Evolutionary conservation across 2,329 filamentous ascomycete species (phyloP), one percentile per base, ranked within the genome.

Genomic region (Exserohilum rostratum): DNA sequence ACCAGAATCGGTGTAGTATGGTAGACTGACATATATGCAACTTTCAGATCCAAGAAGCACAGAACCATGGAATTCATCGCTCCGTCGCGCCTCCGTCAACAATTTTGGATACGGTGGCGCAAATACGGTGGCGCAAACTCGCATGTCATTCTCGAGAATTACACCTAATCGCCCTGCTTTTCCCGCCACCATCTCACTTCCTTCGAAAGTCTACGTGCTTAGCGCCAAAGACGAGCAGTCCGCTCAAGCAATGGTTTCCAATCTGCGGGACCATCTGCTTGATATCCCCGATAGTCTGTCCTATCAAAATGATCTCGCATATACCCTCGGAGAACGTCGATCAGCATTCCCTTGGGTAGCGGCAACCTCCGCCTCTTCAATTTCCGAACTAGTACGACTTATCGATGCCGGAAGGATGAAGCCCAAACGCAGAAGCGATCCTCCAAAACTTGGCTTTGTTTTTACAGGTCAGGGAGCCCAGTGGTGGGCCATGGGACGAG

Each of bases 61-160:
- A 12, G 38, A 43, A n/a, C 39, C 12, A 3, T 25, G 39, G 39
- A 42, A 25, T 17, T 13, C 37, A 27, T 22, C 18, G 6, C 20
- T 42, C 6, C 40, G 40, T 7, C 25, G 65, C 22, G 65, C 57
- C 17, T 53, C 55, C 4, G 48, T 66, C 12, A 67, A 67, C 33
- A 62, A 54, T 1, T 66, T 68, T 42, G 65, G 65, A 1, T 64
- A 53, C 33, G 65, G 65, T 7, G 65, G 65, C 11, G 49, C 65
- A 2, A 68, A 60, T 64, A 53, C 33, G 65, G 65, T 7, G 65
- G 65, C 11, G 49, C 65, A 2, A 68, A 60, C 33, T 37, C 27
- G 2, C 45, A 50, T 12, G 43, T 34, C 12, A 46, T 53, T 13
- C n/a, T 53, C n/a, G 50, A 53, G 7, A 35, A 30, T 7, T 25